Evolutionary conservation across 2,329 filamentous ascomycete species (phyloP), one percentile per base, ranked within the genome.

Genomic region (Ceratocystis destructans): DNA sequence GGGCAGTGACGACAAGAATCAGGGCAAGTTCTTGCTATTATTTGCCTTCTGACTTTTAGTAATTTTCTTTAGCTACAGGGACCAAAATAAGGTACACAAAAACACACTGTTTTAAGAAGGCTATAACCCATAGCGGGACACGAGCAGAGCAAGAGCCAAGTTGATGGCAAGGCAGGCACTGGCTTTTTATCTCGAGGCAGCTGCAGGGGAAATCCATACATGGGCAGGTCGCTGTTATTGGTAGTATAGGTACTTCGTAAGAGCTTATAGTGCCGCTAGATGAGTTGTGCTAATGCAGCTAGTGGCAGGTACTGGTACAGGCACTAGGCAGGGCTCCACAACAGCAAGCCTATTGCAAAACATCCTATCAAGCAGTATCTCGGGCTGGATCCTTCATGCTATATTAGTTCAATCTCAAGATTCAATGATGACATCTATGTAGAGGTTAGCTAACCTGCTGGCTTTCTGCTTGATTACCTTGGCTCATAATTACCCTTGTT

Each of bases 271-370:
- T 4, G 31, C 17, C 10, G 28, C 55, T n/a, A 37, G 17, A 59
- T 37, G 28, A 59, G 55, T 37, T 17, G 25, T 33, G 55, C 55
- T 33, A 37, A n/a, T 37, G 28, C 31, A 2, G 55, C 55, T 20
- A 59, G 55, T 59, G 55, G 15, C 55, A 59, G 55, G 55, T 59
- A 59, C 15, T 37, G 55, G 55, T 59, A 59, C 55, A 59, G n/a
- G 28, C 55, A 59, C 55, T 2, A n/a, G 28, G 25, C 22, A 25
- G 50, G 50, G 22, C 50, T 25, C 50, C 12, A 57, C 53, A 57
- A 25, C 50, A 28, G 20, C 22, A 55, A 15, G 53, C 25, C 53
- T 17, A 59, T n/a, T 59, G n/a, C 55, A 59, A 25, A 4, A 59
- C 33, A 59, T 22, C 15, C 28, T 7, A 5, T n/a, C 15, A 53